phyloP scores from a whole-genome alignment of 805 yeast species.

The Kodamaea neixiangensis region DNA sequence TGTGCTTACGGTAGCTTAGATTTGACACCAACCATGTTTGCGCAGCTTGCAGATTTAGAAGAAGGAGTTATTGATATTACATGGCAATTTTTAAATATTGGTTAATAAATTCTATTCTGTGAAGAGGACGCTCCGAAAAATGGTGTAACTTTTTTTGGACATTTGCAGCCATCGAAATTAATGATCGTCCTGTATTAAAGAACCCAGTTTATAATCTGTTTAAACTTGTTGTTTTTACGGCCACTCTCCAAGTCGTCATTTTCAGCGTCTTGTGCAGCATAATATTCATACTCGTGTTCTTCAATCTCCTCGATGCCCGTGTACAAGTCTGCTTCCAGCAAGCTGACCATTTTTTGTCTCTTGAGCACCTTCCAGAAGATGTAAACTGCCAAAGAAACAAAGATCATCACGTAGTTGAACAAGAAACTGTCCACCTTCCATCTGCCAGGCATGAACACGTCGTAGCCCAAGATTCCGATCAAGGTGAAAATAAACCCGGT shows the following conservation, averaged over 20 bases:
- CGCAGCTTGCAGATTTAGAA: constrained; percentile 47
- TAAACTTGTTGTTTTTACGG: constrained; percentile 12
- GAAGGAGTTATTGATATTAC: constrained; percentile 54
- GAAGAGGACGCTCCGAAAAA: too few relatives aligned
- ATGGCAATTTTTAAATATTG: constrained; percentile 50
- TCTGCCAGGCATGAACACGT: constrained; percentile 63
- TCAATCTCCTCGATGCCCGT: constrained; percentile 50
- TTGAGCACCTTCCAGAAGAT: constrained; percentile 38
- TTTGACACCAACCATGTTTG: constrained; percentile 58
- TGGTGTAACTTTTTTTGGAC: too few relatives aligned
- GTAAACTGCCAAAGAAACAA: constrained; percentile 39
- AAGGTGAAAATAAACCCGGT: constrained; percentile 36
- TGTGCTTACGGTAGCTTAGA: constrained; percentile 52
- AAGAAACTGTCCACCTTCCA: constrained; percentile 67
- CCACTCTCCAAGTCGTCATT: constrained; percentile 11
- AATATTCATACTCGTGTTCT: constrained; percentile 47
- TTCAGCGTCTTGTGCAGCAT: constrained; percentile 35
- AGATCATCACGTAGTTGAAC: constrained; percentile 72
- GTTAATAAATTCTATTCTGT: too few relatives aligned
- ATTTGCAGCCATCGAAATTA: constrained; percentile 4
- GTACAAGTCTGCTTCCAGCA: constrained; percentile 48
- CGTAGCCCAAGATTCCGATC: constrained; percentile 67
- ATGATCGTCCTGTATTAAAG: constrained; percentile 14
- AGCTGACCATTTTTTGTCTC: constrained; percentile 39
- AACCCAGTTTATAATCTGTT: constrained; percentile 21